A percentile compares a stretch with the other conserved stretches of the same genome.
phyloP scores from a whole-genome alignment of 257 asterid species.

The Perilla frutescens region DNA sequence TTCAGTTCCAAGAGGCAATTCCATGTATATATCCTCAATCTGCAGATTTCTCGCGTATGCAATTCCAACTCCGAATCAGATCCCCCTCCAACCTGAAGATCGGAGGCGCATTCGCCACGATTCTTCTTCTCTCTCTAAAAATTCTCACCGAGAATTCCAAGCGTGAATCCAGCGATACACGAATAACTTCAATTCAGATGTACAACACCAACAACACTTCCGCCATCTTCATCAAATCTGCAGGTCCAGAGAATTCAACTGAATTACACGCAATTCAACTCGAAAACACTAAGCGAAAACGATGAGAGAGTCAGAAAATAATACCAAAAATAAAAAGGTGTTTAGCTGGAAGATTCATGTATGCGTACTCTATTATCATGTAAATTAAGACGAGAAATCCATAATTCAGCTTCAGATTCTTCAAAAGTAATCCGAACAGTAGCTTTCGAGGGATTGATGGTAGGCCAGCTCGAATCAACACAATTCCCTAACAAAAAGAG shows the following conservation, averaged over 20 bases:
- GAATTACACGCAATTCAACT: conserved; percentile 27
- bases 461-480: conserved; percentile 51
- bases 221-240: conserved; percentile 37
- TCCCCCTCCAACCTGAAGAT: conserved; percentile 50
- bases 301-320: background rate
- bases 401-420: conserved; percentile 60
- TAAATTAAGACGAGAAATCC: conserved; percentile 44
- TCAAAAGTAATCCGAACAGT: conserved; percentile 54
- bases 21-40: conserved; percentile 54
- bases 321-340: conserved; percentile 1
- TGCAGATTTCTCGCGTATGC: conserved; percentile 16
- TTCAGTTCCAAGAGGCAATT: conserved; percentile 70
- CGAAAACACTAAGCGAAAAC: background rate
- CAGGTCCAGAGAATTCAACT: conserved; percentile 26
- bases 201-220: conserved; percentile 26
- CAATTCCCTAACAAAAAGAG: conserved; percentile 34
- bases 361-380: conserved; percentile 22
- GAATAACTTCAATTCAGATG: conserved; percentile 28
- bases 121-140: conserved; percentile 24
- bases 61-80: conserved; percentile 38
- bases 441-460: conserved; percentile 45
- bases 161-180: conserved; percentile 22
- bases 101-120: conserved; percentile 43
- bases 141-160: background rate
- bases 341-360: conserved; percentile 26